Conservation (phyloP, 2,329 filamentous ascomycete species). For the Ciborinia camelliae region DNA sequence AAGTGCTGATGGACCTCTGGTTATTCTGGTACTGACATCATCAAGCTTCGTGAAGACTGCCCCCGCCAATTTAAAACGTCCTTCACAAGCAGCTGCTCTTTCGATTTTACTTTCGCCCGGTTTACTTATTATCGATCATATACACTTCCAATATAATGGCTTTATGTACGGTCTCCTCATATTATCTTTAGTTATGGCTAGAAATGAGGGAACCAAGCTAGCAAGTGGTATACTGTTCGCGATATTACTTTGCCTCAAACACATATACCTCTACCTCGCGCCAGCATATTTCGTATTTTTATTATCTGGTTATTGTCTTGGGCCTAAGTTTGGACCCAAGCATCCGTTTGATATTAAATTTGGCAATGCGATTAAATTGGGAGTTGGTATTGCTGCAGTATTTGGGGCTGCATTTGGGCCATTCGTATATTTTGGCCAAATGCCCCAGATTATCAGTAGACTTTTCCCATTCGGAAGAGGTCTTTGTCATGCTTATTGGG, state of each 20-base stretch:
- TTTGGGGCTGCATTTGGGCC: conserved; percentile 85
- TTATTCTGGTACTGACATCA: conserved; percentile 22
- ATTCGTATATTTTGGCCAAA: conserved; percentile 76
- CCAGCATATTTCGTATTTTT: conserved; percentile 95
- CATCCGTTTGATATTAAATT: conserved; percentile 74
- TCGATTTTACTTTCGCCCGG: conserved; percentile 90
- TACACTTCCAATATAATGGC: conserved; percentile 99
- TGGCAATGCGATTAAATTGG: conserved; percentile 79
- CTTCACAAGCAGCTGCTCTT: conserved; percentile 80
- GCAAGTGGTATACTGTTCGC: conserved; percentile 82
- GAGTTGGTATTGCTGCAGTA: conserved; percentile 64
- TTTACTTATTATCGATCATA: conserved; percentile 94
- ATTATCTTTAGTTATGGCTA: conserved; percentile 78
- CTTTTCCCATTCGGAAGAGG: conserved; percentile 93
- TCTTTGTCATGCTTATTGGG: conserved; percentile 97
- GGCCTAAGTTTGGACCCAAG: conserved; percentile 60
- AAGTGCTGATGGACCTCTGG: conserved; percentile 32
- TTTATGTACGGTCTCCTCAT: conserved; percentile 91
- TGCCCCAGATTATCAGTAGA: conserved; percentile 76
- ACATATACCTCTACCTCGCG: conserved; percentile 95
- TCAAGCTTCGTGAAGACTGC: conserved; percentile 71
- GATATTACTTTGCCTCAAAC: conserved; percentile 85
- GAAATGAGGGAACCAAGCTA: conserved; percentile 70
- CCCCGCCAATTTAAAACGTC: conserved; percentile 60
- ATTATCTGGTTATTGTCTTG: conserved; percentile 84